Evolutionary conservation across 2,329 filamentous ascomycete genomes (phyloP).

Genomic region (Decorospora gaudefroyi): DNA sequence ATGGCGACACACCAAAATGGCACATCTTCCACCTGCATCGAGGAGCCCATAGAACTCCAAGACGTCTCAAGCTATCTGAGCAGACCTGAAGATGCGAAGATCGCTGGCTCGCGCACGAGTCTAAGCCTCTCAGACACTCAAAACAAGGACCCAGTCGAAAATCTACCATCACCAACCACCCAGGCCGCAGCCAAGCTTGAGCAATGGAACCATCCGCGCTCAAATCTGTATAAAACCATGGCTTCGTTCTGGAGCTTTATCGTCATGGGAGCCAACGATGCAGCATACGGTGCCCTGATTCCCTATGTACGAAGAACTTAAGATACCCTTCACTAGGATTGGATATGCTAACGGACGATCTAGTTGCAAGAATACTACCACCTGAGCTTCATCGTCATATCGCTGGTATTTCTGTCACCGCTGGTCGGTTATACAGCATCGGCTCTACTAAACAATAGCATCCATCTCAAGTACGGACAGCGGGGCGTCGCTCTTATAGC

Average conservation of each 20-base stretch:
- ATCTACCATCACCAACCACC: constrained; percentile 54
- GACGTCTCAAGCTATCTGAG: constrained; percentile 33
- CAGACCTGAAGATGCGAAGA: constrained; percentile 28
- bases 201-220: constrained; percentile 66
- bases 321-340: too few relatives aligned
- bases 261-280: constrained; percentile 72
- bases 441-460: constrained; percentile 65
- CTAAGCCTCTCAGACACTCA: constrained; percentile 25
- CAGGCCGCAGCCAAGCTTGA: constrained; percentile 52
- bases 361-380: constrained; percentile 66
- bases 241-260: constrained; percentile 66
- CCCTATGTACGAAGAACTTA: constrained; percentile 58
- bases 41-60: constrained; percentile 38
- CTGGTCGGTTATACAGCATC: constrained; percentile 68
- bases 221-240: constrained; percentile 63
- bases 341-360: not conserved
- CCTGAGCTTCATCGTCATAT: constrained; percentile 65
- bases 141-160: constrained; percentile 41
- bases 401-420: constrained; percentile 68
- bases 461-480: constrained; percentile 69
- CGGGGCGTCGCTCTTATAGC: constrained; percentile 71
- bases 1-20: constrained; percentile 39
- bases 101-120: constrained; percentile 14
- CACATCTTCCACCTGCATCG: constrained; percentile 43
- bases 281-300: constrained; percentile 61